Evolutionary conservation across 192 early-diverging fungal genomes (phyloP), one percentile per base, ranked within the genome.

Genomic region (Rhizoclosmatium globosum): DNA sequence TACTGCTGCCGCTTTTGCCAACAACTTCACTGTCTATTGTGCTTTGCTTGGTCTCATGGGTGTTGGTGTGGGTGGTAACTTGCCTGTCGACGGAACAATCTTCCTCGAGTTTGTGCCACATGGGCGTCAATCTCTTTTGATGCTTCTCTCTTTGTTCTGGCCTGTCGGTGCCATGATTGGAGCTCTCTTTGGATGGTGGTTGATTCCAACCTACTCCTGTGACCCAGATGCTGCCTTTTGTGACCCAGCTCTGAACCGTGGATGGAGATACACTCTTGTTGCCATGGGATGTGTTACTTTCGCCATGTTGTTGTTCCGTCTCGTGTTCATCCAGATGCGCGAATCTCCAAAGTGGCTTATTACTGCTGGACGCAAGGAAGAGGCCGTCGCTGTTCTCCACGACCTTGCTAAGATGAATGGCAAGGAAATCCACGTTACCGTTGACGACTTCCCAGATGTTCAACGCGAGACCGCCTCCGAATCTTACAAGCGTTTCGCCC

Each of bases 341-440:
- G 95, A 96, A 81, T 92, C 89, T 6, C 95, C 95, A 43, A 94
- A 94, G 83, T 95, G 86, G 78, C 80, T 96, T 44, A 77, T 96
- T 47, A 87, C 88, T 21, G 53, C 38, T 11, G 69, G 69, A 2
- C 65, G 57, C 21, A 71, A 41, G 45, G 60, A 57, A 48, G 78
- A 83, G 42, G 82, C 82, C 7, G 48, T 76, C 9, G 46, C 53
- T 47, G 62, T 71, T 23, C 44, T 83, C 45, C 57, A 79, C 1
- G 31, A 53, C 3, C 31, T 83, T 2, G 82, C 78, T 7, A 19
- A 21, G 7, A 62, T 69, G 64, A 83, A 79, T 48, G 68, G 68
- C 31, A 46, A 65, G 48, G n/a, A 50, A 39, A 9, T 79, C 0
- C 19, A 56, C 11, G 48, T 71, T 17, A 23, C 46, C 39, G 50